Base-by-base conservation (phyloP, 768 basidiomycete species). In the Coprinopsis cinerea region DNA sequence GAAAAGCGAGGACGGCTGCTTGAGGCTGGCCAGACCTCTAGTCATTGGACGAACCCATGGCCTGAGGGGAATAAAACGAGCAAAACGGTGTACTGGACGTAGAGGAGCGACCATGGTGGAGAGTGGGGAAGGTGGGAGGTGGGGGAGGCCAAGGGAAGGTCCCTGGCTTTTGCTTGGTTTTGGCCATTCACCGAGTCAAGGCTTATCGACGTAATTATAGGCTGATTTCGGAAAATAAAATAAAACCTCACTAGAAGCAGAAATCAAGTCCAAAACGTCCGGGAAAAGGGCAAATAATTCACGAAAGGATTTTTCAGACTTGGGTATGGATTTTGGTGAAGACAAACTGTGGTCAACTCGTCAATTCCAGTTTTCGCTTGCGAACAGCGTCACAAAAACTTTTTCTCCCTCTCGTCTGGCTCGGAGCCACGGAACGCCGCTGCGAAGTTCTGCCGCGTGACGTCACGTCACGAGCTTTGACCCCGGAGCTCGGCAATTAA, bases 1-100 rank as follows among this genome's bases (percentile, higher is more conserved):
- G 64, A 95, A 92, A 55, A 94, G 74, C 25, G 83, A 79, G 0
- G 72, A 56, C 10, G 80, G 76, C 20, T 75, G 66, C 61, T 77
- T 82, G 48, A 81, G 72, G 11, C 83, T 83, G 23, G 85, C 84
- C 50, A 87, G 71, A 44, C 71, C 69, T 23, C 75, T 68, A 48
- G n/a, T n/a, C n/a, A 48, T 56, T 44, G 59, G 44, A 52, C 53
- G 28, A 36, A 47, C 60, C 50, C 58, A 59, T 46, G 59, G 51
- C 22, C 61, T 62, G 53, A 64, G 51, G 53, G 40, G 32, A 42
- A 52, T 41, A 45, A 51, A 37, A 49, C 44, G 56, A 44, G 48
- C 57, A 44, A 57, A 32, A 47, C 49, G 51, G 40, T 53, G 53
- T 48, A 57, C 37, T 61, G 55, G 49, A 48, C 55, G 57, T 22